Percentiles rank a stretch among this genome's conserved stretches.
phyloP scores from a whole-genome alignment of 2,329 filamentous ascomycete genomes.

The Ophiostoma triangulosporum region DNA sequence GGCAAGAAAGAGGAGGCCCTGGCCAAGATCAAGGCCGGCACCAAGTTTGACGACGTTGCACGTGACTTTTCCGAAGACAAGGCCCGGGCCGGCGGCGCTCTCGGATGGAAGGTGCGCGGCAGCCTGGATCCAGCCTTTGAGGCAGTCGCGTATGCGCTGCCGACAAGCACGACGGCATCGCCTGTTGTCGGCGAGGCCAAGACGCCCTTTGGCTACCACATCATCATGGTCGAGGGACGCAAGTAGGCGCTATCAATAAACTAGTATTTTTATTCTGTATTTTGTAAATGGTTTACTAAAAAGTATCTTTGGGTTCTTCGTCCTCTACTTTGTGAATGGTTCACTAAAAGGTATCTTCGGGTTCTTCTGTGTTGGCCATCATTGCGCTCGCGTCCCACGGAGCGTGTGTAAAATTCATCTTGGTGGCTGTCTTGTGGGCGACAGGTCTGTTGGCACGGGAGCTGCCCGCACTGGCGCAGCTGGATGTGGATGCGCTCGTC shows the following conservation, averaged over 20 bases:
- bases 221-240: conserved; percentile 59
- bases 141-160: conserved; percentile 55
- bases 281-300: no score
- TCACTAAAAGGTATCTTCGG: background rate
- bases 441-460: no score
- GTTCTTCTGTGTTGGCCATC: background rate
- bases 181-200: conserved; percentile 59
- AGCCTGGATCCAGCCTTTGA: conserved; percentile 57
- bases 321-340: no score
- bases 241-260: conserved; percentile 24
- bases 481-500: no score
- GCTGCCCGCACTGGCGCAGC: no score
- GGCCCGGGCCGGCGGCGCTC: conserved; percentile 52
- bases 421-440: no score
- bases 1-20: conserved; percentile 65
- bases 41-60: conserved; percentile 64
- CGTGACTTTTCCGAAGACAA: conserved; percentile 65
- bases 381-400: background rate
- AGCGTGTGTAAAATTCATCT: no score
- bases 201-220: conserved; percentile 65
- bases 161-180: conserved; percentile 48
- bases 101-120: conserved; percentile 62
- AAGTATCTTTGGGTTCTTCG: no score
- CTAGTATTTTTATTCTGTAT: no score
- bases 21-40: conserved; percentile 50